phyloP scores from a whole-genome alignment of 2,329 filamentous ascomycete genomes.

The Didymella exigua region DNA sequence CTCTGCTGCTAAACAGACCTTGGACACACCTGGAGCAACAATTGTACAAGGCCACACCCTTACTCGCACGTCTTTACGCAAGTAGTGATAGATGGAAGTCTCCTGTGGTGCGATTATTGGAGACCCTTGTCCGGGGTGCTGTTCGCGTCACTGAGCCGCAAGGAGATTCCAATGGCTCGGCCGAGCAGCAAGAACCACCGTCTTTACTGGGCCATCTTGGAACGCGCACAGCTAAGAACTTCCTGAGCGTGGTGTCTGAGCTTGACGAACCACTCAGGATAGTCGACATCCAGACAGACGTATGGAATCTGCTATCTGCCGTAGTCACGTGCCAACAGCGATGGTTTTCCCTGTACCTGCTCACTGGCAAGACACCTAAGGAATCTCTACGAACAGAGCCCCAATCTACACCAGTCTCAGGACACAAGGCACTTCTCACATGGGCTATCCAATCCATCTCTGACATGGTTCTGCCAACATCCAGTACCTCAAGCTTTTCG shows the following conservation, averaged over 20 bases:
- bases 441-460: slow-evolving; percentile 74
- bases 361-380: slow-evolving; percentile 85
- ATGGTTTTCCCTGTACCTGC: slow-evolving; percentile 91
- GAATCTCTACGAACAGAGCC: slow-evolving; percentile 68
- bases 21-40: slow-evolving; percentile 74
- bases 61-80: slow-evolving; percentile 78
- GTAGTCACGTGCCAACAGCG: slow-evolving; percentile 90
- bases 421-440: slow-evolving; percentile 71
- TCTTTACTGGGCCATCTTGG: slow-evolving; percentile 92
- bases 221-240: slow-evolving; percentile 79
- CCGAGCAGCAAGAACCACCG: slow-evolving; percentile 67
- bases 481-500: slow-evolving; percentile 43
- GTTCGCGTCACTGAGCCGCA: slow-evolving; percentile 58
- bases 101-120: slow-evolving; percentile 71
- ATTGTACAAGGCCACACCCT: slow-evolving; percentile 78
- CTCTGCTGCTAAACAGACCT: slow-evolving; percentile 66
- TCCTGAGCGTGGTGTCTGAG: slow-evolving; percentile 77
- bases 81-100: slow-evolving; percentile 69
- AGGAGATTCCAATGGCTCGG: slow-evolving; percentile 11
- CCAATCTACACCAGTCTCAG: slow-evolving; percentile 45
- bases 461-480: slow-evolving; percentile 67
- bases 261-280: slow-evolving; percentile 78
- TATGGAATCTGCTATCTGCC: slow-evolving; percentile 86
- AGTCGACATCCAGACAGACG: slow-evolving; percentile 66
- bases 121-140: slow-evolving; percentile 73